Base-by-base conservation (phyloP, 179 eudicot species). In the Nepenthes alata region DNA sequence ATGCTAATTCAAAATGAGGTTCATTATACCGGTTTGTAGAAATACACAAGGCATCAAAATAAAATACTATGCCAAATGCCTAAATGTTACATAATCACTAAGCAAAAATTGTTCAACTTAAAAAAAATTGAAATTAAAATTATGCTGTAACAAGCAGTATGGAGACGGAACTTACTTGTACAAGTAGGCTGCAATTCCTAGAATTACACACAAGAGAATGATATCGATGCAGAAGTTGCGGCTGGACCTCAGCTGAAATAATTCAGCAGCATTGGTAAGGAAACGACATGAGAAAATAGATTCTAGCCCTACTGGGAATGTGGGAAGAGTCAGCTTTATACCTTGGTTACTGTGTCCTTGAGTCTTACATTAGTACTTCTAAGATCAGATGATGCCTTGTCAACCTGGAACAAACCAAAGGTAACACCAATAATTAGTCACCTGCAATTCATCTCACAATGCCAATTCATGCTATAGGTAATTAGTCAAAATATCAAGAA, bases 211-310 rank as follows among this genome's bases (percentile, higher is more conserved):
- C 68, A 85, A 35, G 61, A 89, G 80, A 53, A 85, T 65, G 55
- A 87, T 87, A 65, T 89, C 97, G 12, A 89, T 77, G 69, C 89
- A 85, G 74, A 89, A 83, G 70, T 89, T 89, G 62, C 80, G 79
- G 65, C 82, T 87, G 47, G 89, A 80, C 70, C 97, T 81, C 72
- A 87, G 79, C 96, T 89, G 91, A 52, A 70, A 68, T 15, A 71
- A 66, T 59, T 37, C 35, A 37, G 4, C n/a, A 58, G 37, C 48
- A 52, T 53, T n/a, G 5, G 35, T 58, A 41, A 4, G 11, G 48
- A 41, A 41, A 41, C 8, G 2, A 41, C 5, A 45, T 34, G 53
- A 49, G 25, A 5, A 6, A 16, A 37, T 37, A 54, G 45, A 4
- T 56, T 44, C 4, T 44, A 14, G 5, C 35, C 34, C 9, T 37